Evolutionary conservation across 139 green algal species (phyloP), one percentile per base, ranked within the genome.

Genomic region (Desmodesmus armatus): DNA sequence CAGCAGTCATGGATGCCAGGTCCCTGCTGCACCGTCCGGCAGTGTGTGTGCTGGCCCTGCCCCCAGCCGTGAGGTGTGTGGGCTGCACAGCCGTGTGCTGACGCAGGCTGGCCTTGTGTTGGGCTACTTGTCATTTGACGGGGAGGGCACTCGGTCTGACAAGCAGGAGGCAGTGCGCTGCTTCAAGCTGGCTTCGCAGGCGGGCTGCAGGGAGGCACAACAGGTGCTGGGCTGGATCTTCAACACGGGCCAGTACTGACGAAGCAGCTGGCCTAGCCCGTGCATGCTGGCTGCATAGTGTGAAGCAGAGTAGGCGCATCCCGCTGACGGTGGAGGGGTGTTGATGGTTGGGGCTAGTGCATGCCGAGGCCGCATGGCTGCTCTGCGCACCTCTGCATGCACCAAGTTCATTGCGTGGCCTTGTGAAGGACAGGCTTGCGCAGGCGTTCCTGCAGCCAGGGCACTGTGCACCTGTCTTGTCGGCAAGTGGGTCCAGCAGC

Each of bases 41-140:
- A n/a, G 53, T 19, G 23, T 19, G 19, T 65, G 21, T 65, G 53
- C 43, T 66, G 73, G 11, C n/a, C 21, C 23, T 62, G 41, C 13
- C 41, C 21, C 21, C 41, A 60, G 3, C 33, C 19, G 3, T 62
- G 78, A 47, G 29, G 41, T 85, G n/a, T 13, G 13, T 21, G 35
- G 47, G 29, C 74, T 69, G 74, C 5, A 23, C 47, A 15, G 29
- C 9, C 37, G 67, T 31, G 66, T 86, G 31, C 80, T 80, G 66
- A 17, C 63, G 1, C 67, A 69, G 47, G 66, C 47, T 62, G 66
- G 80, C 25, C 80, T 86, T n/a, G 66, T 79, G 33, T 25, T 91
- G 65, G 88, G 88, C 13, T 88, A 87, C 25, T 37, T 91, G 17
- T 39, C 60, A 11, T 73, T 91, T 71, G 88, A 91, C 35, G 88